Conservation (phyloP, 495 filamentous ascomycete genomes). For the Cercophora scortea region DNA sequence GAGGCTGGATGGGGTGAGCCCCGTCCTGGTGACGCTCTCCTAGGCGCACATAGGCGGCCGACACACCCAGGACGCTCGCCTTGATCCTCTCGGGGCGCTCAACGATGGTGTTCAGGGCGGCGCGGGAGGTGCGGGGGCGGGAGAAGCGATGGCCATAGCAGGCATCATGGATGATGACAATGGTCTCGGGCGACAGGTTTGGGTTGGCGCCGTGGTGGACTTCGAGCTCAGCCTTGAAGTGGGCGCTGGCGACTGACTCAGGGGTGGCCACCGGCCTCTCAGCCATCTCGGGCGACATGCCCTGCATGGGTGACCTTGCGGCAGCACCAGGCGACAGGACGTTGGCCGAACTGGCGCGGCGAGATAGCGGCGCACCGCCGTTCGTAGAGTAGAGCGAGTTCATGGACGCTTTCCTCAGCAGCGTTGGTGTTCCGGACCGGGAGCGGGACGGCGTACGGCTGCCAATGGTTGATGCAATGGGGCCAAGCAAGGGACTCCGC, state of each 20-base stretch:
- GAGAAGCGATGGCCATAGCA: slow-evolving; percentile 91
- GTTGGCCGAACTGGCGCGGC: slow-evolving; percentile 43
- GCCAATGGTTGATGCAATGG: slow-evolving; percentile 19
- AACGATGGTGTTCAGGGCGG: slow-evolving; percentile 64
- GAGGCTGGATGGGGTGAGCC: slow-evolving; percentile 51
- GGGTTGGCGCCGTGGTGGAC: slow-evolving; percentile 48
- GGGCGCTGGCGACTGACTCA: slow-evolving; percentile 57
- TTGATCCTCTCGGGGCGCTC: slow-evolving; percentile 89
- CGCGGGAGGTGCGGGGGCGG: slow-evolving; percentile 63
- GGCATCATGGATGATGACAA: slow-evolving; percentile 82
- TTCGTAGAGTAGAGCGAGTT: slow-evolving; percentile 44
- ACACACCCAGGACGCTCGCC: slow-evolving; percentile 71
- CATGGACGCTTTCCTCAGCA: slow-evolving; percentile 47
- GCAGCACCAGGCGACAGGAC: slow-evolving; percentile 30
- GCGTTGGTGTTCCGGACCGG: slow-evolving; percentile 41
- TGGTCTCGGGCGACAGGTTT: slow-evolving; percentile 47
- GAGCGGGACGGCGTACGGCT: slow-evolving; percentile 16
- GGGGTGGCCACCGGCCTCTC: slow-evolving; percentile 47
- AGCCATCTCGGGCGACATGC: slow-evolving; percentile 28
- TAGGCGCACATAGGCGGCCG: slow-evolving; percentile 80
- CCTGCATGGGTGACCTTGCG: slow-evolving; percentile 27
- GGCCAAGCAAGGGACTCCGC: slow-evolving; percentile 45
- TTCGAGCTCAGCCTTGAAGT: slow-evolving; percentile 63
- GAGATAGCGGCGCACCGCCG: slow-evolving; percentile 36
- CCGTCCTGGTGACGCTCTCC: slow-evolving; percentile 73